Evolutionary conservation across 352 stramenopile genomes (phyloP), one percentile per base, ranked within the genome.

Genomic region (Thraustochytrium sp.): DNA sequence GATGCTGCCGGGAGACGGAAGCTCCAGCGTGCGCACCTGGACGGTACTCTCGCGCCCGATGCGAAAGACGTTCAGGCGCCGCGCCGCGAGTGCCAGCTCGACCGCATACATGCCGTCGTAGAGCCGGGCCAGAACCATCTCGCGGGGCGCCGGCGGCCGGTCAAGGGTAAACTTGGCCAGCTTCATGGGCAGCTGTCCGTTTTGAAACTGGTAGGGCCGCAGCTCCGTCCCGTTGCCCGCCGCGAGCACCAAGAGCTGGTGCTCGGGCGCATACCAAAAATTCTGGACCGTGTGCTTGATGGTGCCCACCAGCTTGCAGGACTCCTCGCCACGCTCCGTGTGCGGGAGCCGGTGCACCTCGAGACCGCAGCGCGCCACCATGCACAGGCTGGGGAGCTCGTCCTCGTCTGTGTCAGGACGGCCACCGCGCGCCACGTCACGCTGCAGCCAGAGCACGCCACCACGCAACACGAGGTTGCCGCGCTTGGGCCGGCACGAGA

Each of bases 191-290:
- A 63, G 18, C 0, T 61, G 68, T 11, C 44, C 53, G 53, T 31
- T 53, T 63, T 80, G 68, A 26, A 80, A 80, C 23, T 80, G 68
- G 51, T 80, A 80, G 5, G 68, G 68, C 11, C 68, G 46, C 68
- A 80, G 40, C 31, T 80, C 68, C 21, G 44, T 80, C 8, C 68
- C 68, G 46, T 37, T 80, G 4, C 68, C 68, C 26, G 68, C 46
- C 31, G 68, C 68, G n/a, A 80, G 68, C 11, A 80, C n/a, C 18
- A 80, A 18, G 11, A 80, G n/a, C 18, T 80, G 68, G 11, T 80
- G 68, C 4, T 80, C 68, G 26, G 68, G 46, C 5, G 76, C 8
- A 31, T 80, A 31, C 68, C 68, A 80, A 34, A 80, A 80, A 34
- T 42, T 75, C 36, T 80, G 68, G 37, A 80, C 34, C 21, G 48